Percentiles rank a stretch among this genome's conserved stretches.
phyloP scores from a whole-genome alignment of 768 basidiomycete genomes.

The Trametes elegans region DNA sequence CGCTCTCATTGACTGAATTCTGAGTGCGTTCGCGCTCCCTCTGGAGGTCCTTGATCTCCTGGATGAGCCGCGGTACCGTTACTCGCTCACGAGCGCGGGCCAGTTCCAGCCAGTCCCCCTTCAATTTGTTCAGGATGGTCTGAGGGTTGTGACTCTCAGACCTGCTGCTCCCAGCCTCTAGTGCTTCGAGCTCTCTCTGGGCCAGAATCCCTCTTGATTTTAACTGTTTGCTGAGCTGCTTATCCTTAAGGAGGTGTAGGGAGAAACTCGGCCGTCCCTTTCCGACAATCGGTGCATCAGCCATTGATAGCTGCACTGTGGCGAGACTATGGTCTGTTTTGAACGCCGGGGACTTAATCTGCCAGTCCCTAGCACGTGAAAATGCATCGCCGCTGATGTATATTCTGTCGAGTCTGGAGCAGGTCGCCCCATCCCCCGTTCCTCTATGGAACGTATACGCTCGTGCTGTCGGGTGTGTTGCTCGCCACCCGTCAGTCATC shows the following conservation, averaged over 20 bases:
- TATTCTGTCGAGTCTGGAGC: background rate
- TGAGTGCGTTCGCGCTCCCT: background rate
- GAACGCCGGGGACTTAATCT: background rate
- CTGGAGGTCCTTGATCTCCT: background rate
- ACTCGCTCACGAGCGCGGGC: background rate
- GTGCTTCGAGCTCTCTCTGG: background rate
- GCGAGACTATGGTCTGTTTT: background rate
- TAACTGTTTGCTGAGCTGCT: background rate
- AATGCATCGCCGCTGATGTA: background rate
- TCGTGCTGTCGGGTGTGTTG: background rate
- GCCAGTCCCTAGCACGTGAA: background rate
- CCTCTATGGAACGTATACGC: conserved; percentile 1
- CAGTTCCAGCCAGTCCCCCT: background rate
- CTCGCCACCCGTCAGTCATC: background rate
- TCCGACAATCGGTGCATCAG: background rate
- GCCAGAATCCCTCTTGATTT: background rate
- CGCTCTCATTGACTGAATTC: too few relatives aligned
- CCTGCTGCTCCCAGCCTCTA: background rate
- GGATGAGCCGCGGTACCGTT: background rate
- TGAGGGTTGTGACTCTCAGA: background rate
- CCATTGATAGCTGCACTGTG: background rate
- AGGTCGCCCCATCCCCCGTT: background rate
- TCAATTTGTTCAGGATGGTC: background rate
- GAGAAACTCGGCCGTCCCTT: background rate
- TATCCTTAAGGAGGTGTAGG: background rate